Base-by-base conservation (phyloP, 2,329 filamentous ascomycete species). In the Monilinia aucupariae region DNA sequence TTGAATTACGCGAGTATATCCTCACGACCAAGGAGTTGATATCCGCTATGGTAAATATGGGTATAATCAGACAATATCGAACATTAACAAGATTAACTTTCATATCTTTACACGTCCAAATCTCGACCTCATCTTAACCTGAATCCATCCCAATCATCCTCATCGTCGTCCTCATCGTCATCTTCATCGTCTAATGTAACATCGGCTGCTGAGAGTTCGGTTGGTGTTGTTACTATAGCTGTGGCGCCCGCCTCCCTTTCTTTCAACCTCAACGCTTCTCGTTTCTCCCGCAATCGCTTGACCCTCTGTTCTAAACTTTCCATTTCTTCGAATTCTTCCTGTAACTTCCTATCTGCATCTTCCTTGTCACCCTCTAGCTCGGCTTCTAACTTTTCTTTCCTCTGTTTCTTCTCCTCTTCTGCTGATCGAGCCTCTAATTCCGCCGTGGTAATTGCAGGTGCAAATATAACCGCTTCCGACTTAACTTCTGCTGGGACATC, bases 291-390 rank as follows among this genome's bases (percentile, higher is more conserved):
- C 61, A 93, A 75, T 65, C 80, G 81, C 64, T 81, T 80, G 15
- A 93, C 87, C 8, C 89, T 82, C 59, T 84, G 83, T 74, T 93
- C 90, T 52, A 93, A 80, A 71, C 86, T 84, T 72, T 89, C 87
- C 90, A 93, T 93, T 72, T 92, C 87, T 64, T 91, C 89, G 68
- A 93, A 89, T 74, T 93, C 90, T 48, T 87, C 84, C 74, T 91
- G 88, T 63, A 92, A 76, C 37, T 87, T 85, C 27, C 87, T 81
- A 49, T 82, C 83, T 1, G 90, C 90, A 70, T 94, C 90, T 73
- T 94, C 90, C 62, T 83, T 83, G 72, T 92, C 89, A 47, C 86
- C 87, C 63, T 82, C 82, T 1, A 85, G 72, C 68, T 84, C 78
- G 3, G 79, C 79, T 61, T 86, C 82, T 49, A 81, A 78, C 66